Base-by-base conservation (phyloP, 805 yeast genomes). In the Hyphopichia homilentoma region DNA sequence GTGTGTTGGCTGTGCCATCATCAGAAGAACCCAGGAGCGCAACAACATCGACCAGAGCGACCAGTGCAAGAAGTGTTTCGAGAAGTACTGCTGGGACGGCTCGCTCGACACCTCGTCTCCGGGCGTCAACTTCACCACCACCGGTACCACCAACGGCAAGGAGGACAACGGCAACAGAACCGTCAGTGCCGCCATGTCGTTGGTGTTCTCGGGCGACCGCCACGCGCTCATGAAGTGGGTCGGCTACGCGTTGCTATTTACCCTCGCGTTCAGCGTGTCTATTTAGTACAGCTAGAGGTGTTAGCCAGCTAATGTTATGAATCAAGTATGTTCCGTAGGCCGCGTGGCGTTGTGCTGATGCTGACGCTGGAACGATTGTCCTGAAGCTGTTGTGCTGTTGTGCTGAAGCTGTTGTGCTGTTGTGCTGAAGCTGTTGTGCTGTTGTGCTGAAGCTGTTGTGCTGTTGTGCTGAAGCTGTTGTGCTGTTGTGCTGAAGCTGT, bases 1-100 rank as follows among this genome's bases (percentile, higher is more conserved):
- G 5, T 86, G 95, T 65, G 70, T 86, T 30, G 84, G 84, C 2
- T 86, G 95, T 68, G 95, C 94, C 7, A 73, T 86, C 28, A 68
- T 85, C 37, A 81, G 85, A 61, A 77, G 95, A 54, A 75, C 81
- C 25, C 79, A 81, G 50, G 93, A 85, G 59, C 70, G 88, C 51
- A 57, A 69, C 23, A 77, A 79, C 18, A 57, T 67, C 22, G 66
- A 73, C 12, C 81, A 82, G 38, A 60, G 77, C n/a, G 78, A 69
- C 2, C 86, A 83, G 50, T 87, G 96, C 63, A 60, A 75, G 44
- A 39, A 61, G 33, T 87, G 96, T 54, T 84, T 87, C 54, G 58
- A 65, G 21, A 65, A 63, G 5, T 85, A 85, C 57, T 87, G 96
- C 59, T 87, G 89, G 89, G 67, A 73, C 41, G 89, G 88, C 25